Conservation (phyloP, 1,284 basidiomycete species). For the Irpex sp. region DNA sequence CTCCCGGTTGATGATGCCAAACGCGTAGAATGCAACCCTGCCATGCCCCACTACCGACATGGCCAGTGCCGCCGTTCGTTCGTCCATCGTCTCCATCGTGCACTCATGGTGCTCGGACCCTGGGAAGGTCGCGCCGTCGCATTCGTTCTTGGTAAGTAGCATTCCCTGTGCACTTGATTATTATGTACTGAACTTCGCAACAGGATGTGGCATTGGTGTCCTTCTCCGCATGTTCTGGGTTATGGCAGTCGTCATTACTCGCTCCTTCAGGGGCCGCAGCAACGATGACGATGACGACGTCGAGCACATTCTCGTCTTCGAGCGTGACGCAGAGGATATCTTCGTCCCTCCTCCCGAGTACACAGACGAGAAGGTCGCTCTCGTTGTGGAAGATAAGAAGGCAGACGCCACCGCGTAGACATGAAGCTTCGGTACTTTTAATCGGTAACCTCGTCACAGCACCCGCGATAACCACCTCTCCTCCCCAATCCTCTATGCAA, state of each 20-base stretch:
- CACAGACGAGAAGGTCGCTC: constrained; percentile 44
- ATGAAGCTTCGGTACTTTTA: too few relatives aligned
- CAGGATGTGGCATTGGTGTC: constrained; percentile 76
- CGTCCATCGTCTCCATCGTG: constrained; percentile 54
- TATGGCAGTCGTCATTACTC: constrained; percentile 53
- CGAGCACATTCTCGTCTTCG: constrained; percentile 28
- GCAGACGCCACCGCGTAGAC: constrained; percentile 10
- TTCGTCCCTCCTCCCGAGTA: constrained; percentile 49
- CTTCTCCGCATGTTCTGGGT: constrained; percentile 77
- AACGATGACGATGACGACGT: constrained; percentile 31
- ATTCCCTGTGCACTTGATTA: neutral
- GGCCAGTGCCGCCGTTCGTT: constrained; percentile 38
- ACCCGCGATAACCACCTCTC: neutral
- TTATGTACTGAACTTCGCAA: constrained; percentile 1
- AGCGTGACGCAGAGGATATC: constrained; percentile 29
- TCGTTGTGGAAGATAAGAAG: constrained; percentile 21
- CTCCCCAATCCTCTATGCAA: neutral
- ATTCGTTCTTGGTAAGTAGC: constrained; percentile 67
- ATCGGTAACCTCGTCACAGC: too few relatives aligned
- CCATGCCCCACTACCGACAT: constrained; percentile 25
- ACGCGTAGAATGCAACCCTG: constrained; percentile 15
- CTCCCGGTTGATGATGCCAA: constrained; percentile 4
- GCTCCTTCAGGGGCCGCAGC: constrained; percentile 41
- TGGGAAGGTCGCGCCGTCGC: constrained; percentile 79
- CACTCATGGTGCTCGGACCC: constrained; percentile 65